Evolutionary conservation across 257 asterid genomes (phyloP), one percentile per base, ranked within the genome.

Genomic region (Solanum appendiculatum): DNA sequence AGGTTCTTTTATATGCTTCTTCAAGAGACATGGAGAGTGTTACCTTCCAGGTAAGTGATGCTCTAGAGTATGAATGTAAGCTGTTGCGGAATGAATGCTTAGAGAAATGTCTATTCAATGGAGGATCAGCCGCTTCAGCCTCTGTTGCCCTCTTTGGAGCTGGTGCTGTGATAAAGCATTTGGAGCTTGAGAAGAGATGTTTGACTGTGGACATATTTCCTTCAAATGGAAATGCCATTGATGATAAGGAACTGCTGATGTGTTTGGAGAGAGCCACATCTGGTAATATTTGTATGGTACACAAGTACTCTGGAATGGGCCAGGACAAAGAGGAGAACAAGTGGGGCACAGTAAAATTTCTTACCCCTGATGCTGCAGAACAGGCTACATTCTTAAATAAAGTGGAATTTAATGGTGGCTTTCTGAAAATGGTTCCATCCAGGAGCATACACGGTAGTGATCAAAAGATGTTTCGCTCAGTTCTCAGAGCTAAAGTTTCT

Each of bases 311-410:
- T 58, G 87, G 89, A 72, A 33, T 85, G 58, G 89, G 91, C 82
- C 93, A 44, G 16, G 94, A 92, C 56, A 88, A 78, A 54, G 92
- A 91, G 89, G 97, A 92, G 86, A 93, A 86, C 66, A 93, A 91
- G 86, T 96, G 99, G 99, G 98, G 98, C 85, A 93, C 94, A 89
- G 96, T 96, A 77, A 97, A 96, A 84, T 97, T 97, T 93, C 91
- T 90, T 81, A 91, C 97, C 66, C 96, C 98, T 29, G 96, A 94
- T 86, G 95, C 99, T 86, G 99, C 98, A 51, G 85, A 81, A 90
- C 92, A 74, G 85, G 96, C 98, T 63, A 87, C 88, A 82, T 93
- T 89, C 18, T 86, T 94, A 23, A 85, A 90, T 81, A 86, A 89
- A 84, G 83, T 86, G 81, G 93, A 91, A 56, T 90, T 90, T 25